Base-by-base conservation (phyloP, 805 yeast species). In the Blastobotrys peoriensis region DNA sequence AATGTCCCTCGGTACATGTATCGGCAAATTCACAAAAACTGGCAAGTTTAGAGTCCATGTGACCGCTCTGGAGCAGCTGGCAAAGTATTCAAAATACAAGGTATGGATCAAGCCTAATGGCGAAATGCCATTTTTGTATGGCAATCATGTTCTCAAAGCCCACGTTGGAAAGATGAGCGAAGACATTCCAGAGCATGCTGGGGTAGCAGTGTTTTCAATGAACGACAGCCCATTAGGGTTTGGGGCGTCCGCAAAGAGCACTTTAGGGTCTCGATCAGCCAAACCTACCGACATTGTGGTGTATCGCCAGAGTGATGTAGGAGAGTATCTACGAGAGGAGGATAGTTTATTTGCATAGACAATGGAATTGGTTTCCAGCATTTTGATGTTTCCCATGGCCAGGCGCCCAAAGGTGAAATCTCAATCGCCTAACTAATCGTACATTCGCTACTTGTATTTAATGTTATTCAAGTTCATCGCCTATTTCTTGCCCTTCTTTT, bases 161-260 rank as follows among this genome's bases (percentile, higher is more conserved):
- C 98, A 93, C 62, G 75, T 93, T 45, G 98, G 98, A 28, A 83
- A 88, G 58, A 87, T 93, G 85, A 84, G 95, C 44, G 98, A 93
- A 55, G 98, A 93, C 61, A 86, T 93, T 45, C 98, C 98, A 23
- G 98, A 91, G 65, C 98, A 93, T 61, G 93, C 96, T 1, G 98
- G 98, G 60, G 89, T 93, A 18, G 75, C 93, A 53, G 83, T 93
- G 13, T 87, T 76, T 57, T 83, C 95, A 6, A 93, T 93, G 98
- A 61, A 52, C 43, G 98, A 93, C 64, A 77, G 81, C 23, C 96
- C 98, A 17, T 71, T 91, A 33, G 98, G 98, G 0, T 93, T 93
- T 59, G 98, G 98, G 48, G 94, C 93, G 9, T 77, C 89, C 58
- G 89, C 98, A 27, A 89, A 86, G 66, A 81, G 95, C 25, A 88